Percentiles rank a stretch among this genome's conserved stretches.
Conservation (phyloP, 1,284 basidiomycete species). For the Heterobasidion irregulare region DNA sequence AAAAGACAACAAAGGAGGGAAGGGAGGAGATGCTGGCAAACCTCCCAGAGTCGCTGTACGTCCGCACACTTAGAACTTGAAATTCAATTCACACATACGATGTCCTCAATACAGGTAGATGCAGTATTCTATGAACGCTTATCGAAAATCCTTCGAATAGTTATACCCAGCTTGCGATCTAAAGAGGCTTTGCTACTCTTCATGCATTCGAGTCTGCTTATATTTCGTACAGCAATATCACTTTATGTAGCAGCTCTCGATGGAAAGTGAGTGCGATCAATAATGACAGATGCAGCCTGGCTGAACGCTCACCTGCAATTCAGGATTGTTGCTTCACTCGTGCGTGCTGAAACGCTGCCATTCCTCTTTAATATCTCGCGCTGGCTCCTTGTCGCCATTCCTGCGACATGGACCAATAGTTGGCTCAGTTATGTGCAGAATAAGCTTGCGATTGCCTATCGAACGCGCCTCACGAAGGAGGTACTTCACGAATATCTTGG, state of each 20-base stretch:
- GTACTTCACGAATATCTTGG: conserved; percentile 85
- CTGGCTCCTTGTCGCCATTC: conserved; percentile 93
- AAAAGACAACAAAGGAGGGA: conserved; percentile 24
- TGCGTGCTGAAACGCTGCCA: conserved; percentile 75
- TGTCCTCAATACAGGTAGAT: conserved; percentile 56
- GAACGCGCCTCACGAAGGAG: conserved; percentile 80
- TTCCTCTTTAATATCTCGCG: conserved; percentile 83
- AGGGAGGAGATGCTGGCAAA: conserved; percentile 29
- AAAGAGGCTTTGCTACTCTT: conserved; percentile 84
- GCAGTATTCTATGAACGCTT: conserved; percentile 85
- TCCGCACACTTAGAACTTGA: conserved; percentile 1
- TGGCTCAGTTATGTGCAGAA: conserved; percentile 94
- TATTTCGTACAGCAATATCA: conserved; percentile 85
- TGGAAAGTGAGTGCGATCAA: conserved; percentile 57
- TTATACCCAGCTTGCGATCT: conserved; percentile 80
- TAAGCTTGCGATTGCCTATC: conserved; percentile 89
- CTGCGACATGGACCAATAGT: conserved; percentile 94
- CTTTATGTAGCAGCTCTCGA: conserved; percentile 95
- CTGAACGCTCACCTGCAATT: conserved; percentile 1
- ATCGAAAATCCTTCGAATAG: conserved; percentile 73
- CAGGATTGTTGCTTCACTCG: conserved; percentile 91
- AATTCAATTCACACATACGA: background rate
- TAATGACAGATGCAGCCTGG: conserved; percentile 9
- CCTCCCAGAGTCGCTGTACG: conserved; percentile 59
- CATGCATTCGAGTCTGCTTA: conserved; percentile 83